Percentiles rank a stretch among this genome's conserved stretches.
Evolutionary conservation across 192 early-diverging fungal genomes (phyloP).

Genomic region (Coemansia sp.): DNA sequence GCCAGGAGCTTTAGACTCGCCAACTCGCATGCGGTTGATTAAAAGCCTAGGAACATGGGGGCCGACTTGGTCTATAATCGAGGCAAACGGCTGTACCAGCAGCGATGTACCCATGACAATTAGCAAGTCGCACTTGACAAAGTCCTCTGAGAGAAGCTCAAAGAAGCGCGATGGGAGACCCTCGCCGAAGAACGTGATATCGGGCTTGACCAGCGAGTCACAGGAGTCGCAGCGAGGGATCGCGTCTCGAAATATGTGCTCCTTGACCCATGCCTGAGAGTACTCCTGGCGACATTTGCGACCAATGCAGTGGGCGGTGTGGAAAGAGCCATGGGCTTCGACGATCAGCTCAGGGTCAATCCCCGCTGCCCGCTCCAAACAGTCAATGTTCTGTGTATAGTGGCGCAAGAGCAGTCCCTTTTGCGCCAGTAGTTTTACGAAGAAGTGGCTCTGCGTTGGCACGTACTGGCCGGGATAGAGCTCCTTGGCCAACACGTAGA

Average conservation of each 20-base stretch:
- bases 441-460: conserved; percentile 88
- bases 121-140: conserved; percentile 76
- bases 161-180: conserved; percentile 78
- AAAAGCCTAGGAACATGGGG: conserved; percentile 77
- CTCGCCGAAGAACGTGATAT: conserved; percentile 98
- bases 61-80: conserved; percentile 68
- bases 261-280: conserved; percentile 53
- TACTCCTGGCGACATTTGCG: conserved; percentile 42
- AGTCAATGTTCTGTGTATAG: conserved; percentile 98
- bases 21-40: conserved; percentile 86
- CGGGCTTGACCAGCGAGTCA: conserved; percentile 78
- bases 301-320: conserved; percentile 72
- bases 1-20: conserved; percentile 49
- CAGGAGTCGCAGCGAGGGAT: conserved; percentile 76
- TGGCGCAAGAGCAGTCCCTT: conserved; percentile 74
- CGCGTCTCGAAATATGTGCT: conserved; percentile 57
- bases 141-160: conserved; percentile 62
- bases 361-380: conserved; percentile 84
- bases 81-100: conserved; percentile 88
- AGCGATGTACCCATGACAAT: conserved; percentile 95
- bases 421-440: conserved; percentile 75
- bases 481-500: conserved; percentile 88
- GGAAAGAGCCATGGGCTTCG: conserved; percentile 95
- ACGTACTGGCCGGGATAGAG: conserved; percentile 77
- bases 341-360: conserved; percentile 70